Base-by-base conservation (phyloP, 306 rosid species). In the Vigna reflexopilosa region DNA sequence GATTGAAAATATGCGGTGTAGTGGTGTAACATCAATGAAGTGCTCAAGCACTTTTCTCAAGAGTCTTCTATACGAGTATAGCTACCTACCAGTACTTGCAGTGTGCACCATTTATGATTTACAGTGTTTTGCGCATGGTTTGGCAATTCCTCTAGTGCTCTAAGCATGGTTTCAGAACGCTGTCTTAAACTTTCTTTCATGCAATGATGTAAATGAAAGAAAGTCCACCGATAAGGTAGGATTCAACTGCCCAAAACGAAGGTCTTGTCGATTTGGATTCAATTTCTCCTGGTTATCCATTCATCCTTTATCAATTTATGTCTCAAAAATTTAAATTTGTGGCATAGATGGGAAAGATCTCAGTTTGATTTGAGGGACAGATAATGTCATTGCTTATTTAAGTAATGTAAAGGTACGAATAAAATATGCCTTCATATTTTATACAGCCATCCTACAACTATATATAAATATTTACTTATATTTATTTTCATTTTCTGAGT, bases 1-100 rank as follows among this genome's bases (percentile, higher is more conserved):
- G 32, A 34, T 54, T 62, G 81, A 82, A 78, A 58, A 68, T 12
- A 66, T 67, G 65, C 11, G 42, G 63, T 48, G 34, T 68, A 36
- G 84, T 83, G 88, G 61, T 79, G 88, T 72, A 65, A 73, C 73
- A 72, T 79, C 88, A 79, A 47, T 49, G 32, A 47, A 72, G 55
- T 70, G 70, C 66, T 76, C 77, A 49, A 70, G 9, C 50, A 48
- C 67, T 68, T 79, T 75, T 36, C 26, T 56, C 9, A 36, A 78
- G 64, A 61, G 81, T 57, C 75, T 28, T 26, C 12, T 16, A 38
- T 57, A 47, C 57, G 15, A 62, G 63, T 48, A 9, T 42, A 28
- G 52, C 36, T 61, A 49, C 15, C 6, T 19, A 19, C 61, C 48
- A 12, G 19, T 17, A 14, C 62, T 54, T 62, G 67, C 15, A 16